Base-by-base conservation (phyloP, 371 early-diverging fungal species). In the Mucor sp. region DNA sequence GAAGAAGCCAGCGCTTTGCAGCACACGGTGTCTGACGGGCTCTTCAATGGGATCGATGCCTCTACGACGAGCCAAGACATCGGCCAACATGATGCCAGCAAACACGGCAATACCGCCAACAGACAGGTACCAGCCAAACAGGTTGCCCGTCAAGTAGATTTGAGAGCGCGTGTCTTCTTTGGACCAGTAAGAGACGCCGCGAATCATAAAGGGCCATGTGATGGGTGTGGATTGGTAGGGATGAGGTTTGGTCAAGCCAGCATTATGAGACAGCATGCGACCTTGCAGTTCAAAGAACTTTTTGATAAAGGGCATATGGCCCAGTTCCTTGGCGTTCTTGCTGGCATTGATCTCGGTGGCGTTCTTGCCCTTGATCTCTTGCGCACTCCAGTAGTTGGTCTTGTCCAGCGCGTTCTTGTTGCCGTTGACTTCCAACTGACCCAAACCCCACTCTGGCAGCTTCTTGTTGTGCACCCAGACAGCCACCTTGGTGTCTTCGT, bases 141-240 rank as follows among this genome's bases (percentile, higher is more conserved):
- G 93, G 82, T 99, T 99, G 14, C 98, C 99, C 41, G 99, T 79
- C 77, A 99, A 83, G 75, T 99, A 99, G 66, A 99, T 97, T 75
- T 98, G 98, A 61, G 85, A 77, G 25, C 84, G 83, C 6, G 83
- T 85, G 3, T 70, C 75, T 41, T 83, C 76, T 48, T 89, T 81
- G 3, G 91, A 94, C 99, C 99, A 98, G 83, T 95, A 98, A 7
- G 95, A 94, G 21, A 97, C 92, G 32, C 99, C 99, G 44, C 95
- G 91, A 27, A 83, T 67, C 53, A 97, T 86, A 64, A 97, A 88
- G 15, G 97, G 97, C 99, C 99, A 98, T 27, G 93, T 79, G 59
- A 85, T 87, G 21, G 91, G 97, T 53, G 69, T 82, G 48, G 93
- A 92, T 76, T 92, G 90, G 75, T 95, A 99, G 28, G 99, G 99